Conservation (phyloP, 129 eudicot genomes). For the Pulicaria dysenterica region DNA sequence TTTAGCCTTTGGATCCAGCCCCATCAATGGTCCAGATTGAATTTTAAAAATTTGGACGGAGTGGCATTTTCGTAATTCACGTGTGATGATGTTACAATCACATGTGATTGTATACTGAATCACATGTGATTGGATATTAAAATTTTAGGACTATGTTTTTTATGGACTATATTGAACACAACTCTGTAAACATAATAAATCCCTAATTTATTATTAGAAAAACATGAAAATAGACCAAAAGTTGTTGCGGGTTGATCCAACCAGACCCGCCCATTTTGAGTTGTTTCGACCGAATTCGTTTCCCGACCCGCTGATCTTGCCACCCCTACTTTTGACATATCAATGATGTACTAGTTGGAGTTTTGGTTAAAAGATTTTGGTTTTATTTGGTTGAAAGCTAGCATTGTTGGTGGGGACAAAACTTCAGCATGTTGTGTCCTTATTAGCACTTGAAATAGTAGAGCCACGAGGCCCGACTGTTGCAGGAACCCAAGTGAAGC, state of each 20-base stretch:
- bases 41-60: too few species aligned
- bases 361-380: not conserved
- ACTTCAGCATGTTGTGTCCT: slow-evolving; percentile 95
- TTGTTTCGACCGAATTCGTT: not conserved
- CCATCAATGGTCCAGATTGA: too few species aligned
- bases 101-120: too few species aligned
- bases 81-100: too few species aligned
- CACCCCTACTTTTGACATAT: slow-evolving; percentile 3
- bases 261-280: not conserved
- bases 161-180: too few species aligned
- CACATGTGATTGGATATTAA: too few species aligned
- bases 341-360: not conserved
- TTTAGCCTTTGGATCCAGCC: too few species aligned
- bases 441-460: slow-evolving; percentile 85
- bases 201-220: not conserved
- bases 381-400: slow-evolving; percentile 50
- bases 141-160: too few species aligned
- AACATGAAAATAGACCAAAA: not conserved
- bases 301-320: not conserved
- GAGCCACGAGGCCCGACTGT: slow-evolving; percentile 68
- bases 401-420: slow-evolving; percentile 93
- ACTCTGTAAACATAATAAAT: not conserved
- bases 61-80: too few species aligned
- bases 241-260: not conserved
- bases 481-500: slow-evolving; percentile 80